Conservation (phyloP, 495 filamentous ascomycete species). For the Penicillium steckii region DNA sequence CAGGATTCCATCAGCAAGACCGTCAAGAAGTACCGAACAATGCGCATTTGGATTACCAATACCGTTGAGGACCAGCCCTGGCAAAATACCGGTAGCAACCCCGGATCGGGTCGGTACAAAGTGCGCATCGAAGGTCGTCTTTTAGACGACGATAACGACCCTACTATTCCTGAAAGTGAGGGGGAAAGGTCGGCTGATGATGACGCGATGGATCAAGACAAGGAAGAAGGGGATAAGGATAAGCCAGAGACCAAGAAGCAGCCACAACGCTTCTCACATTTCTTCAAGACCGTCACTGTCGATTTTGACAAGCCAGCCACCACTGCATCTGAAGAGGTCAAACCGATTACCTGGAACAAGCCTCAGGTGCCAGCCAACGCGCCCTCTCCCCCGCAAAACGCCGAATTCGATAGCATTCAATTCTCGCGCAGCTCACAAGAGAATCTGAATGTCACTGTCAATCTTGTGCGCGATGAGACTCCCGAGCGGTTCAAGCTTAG, state of each 20-base stretch:
- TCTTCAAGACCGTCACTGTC: slow-evolving; percentile 88
- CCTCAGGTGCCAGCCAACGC: slow-evolving; percentile 55
- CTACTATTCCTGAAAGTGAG: slow-evolving; percentile 47
- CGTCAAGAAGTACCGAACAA: slow-evolving; percentile 76
- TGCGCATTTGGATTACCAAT: slow-evolving; percentile 95
- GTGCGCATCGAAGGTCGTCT: slow-evolving; percentile 94
- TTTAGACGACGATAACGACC: slow-evolving; percentile 66
- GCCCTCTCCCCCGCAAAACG: slow-evolving; percentile 42
- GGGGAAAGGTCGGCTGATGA: slow-evolving; percentile 35
- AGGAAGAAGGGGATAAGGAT: slow-evolving; percentile 31
- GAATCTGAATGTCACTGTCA: slow-evolving; percentile 88
- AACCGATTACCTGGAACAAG: slow-evolving; percentile 73
- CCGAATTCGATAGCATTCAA: slow-evolving; percentile 87
- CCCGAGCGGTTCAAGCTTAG: slow-evolving; percentile 81
- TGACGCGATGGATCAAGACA: slow-evolving; percentile 63
- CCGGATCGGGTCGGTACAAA: slow-evolving; percentile 65
- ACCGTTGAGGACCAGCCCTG: slow-evolving; percentile 92
- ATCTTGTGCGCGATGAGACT: slow-evolving; percentile 78
- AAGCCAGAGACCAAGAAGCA: slow-evolving; percentile 42
- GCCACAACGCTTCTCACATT: slow-evolving; percentile 77
- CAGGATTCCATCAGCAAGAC: slow-evolving; percentile 78
- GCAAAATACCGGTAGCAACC: slow-evolving; percentile 56
- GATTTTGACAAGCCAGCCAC: slow-evolving; percentile 71
- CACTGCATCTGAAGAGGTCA: slow-evolving; percentile 50
- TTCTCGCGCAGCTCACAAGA: slow-evolving; percentile 92